Percentiles rank a stretch among this genome's conserved stretches.
Evolutionary conservation across 805 yeast genomes (phyloP).

Genomic region (Nakazawaea ishiwadae): DNA sequence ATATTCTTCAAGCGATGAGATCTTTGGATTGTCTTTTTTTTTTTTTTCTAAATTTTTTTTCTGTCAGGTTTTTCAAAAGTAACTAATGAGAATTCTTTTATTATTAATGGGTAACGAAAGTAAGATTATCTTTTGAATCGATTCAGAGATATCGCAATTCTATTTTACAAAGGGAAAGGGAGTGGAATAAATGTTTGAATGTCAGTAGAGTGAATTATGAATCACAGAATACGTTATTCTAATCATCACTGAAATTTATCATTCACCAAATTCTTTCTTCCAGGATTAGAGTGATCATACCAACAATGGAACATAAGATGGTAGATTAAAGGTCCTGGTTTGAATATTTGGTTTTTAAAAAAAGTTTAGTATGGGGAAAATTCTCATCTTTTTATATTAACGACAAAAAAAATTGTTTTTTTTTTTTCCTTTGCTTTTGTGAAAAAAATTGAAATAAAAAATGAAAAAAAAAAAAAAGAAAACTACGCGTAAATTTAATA

Average conservation of each 20-base stretch:
- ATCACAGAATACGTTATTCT: conserved; percentile 1
- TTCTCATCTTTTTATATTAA: too few species aligned
- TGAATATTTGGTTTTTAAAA: too few species aligned
- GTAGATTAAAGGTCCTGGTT: conserved; percentile 12
- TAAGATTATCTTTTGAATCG: too few species aligned
- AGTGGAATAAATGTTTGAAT: conserved; percentile 1
- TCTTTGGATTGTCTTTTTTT: too few species aligned
- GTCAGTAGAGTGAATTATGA: conserved; percentile 10
- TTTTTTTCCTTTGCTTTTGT: neutral
- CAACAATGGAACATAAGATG: neutral
- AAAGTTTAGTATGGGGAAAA: too few species aligned
- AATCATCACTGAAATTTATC: neutral
- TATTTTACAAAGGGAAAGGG: too few species aligned
- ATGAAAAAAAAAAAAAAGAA: neutral
- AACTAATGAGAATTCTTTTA: neutral
- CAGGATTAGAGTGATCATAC: conserved; percentile 13
- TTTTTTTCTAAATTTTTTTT: too few species aligned
- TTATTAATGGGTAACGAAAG: too few species aligned
- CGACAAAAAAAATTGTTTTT: neutral
- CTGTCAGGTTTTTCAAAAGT: neutral
- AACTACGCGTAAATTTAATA: too few species aligned
- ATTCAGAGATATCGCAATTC: too few species aligned
- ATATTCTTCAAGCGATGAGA: too few species aligned
- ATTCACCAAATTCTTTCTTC: neutral
- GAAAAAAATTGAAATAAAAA: neutral